A percentile compares a stretch with the other conserved stretches of the same genome.
Conservation (phyloP, 768 basidiomycete genomes). For the Sistotremastrum niveocremeum region DNA sequence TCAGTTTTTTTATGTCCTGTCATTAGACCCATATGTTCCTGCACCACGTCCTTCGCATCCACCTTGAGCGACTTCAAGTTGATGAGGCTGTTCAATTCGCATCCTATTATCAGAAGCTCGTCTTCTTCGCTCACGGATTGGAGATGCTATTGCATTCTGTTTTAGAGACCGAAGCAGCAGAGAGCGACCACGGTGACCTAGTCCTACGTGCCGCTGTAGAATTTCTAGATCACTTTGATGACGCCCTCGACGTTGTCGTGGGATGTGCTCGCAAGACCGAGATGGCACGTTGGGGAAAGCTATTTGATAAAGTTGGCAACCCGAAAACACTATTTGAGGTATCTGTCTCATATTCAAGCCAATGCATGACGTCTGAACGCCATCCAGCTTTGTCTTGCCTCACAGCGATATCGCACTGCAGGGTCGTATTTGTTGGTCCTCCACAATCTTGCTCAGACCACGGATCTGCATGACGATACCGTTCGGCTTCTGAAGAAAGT, state of each 20-base stretch:
- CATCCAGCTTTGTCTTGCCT: conserved; percentile 54
- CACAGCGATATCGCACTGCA: conserved; percentile 71
- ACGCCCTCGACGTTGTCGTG: conserved; percentile 83
- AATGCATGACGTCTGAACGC: not conserved
- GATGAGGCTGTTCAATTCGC: conserved; percentile 79
- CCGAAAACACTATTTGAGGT: conserved; percentile 90
- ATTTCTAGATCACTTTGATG: conserved; percentile 92
- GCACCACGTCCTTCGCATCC: conserved; percentile 78
- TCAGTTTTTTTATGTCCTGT: not conserved
- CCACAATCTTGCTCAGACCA: conserved; percentile 84
- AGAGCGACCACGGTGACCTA: conserved; percentile 13
- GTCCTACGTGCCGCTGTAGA: conserved; percentile 62
- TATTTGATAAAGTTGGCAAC: conserved; percentile 85
- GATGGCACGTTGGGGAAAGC: conserved; percentile 72
- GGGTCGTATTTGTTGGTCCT: conserved; percentile 87
- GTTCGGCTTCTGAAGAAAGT: conserved; percentile 69
- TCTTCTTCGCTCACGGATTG: conserved; percentile 87
- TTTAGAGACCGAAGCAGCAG: conserved; percentile 64
- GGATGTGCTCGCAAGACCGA: conserved; percentile 96
- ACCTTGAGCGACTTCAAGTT: conserved; percentile 50
- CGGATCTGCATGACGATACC: conserved; percentile 59
- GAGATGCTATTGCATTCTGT: conserved; percentile 92
- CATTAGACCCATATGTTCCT: conserved; percentile 83
- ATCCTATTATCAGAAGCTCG: conserved; percentile 70
- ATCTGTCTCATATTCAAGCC: conserved; percentile 10